phyloP scores from a whole-genome alignment of 2,329 filamentous ascomycete species.

The Fusarium nelsonii region DNA sequence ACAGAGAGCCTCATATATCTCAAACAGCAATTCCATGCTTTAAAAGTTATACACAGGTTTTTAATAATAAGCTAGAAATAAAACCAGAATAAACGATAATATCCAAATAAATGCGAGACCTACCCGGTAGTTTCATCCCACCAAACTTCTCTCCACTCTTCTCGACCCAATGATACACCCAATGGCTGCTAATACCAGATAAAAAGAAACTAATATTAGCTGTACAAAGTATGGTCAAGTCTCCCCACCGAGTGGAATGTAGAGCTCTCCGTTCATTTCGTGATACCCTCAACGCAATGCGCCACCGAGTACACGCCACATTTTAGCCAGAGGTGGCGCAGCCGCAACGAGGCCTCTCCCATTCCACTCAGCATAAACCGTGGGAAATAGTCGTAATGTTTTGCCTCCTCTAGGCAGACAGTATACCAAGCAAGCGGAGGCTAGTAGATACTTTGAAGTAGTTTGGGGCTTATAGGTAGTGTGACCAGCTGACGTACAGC shows the following conservation, averaged over 20 bases:
- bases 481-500: neutral
- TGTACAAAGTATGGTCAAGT: neutral
- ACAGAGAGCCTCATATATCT: too few relatives aligned
- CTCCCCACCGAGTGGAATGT: neutral
- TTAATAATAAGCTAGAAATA: too few relatives aligned
- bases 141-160: too few relatives aligned
- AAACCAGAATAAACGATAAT: too few relatives aligned
- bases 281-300: neutral
- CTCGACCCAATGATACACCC: neutral
- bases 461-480: neutral
- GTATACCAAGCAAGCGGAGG: neutral
- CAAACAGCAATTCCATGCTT: too few relatives aligned
- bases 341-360: neutral
- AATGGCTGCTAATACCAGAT: too few relatives aligned
- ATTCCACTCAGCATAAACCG: neutral
- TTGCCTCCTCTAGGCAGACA: neutral
- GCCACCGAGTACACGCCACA: slow-evolving; percentile 2
- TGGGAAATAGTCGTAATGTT: neutral
- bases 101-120: too few relatives aligned
- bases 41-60: too few relatives aligned
- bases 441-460: neutral
- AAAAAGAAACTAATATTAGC: too few relatives aligned
- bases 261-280: neutral
- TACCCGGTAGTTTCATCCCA: too few relatives aligned
- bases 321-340: neutral